Evolutionary conservation across 371 early-diverging fungal species (phyloP).

Genomic region (Thermomucor indicae-seudaticae): DNA sequence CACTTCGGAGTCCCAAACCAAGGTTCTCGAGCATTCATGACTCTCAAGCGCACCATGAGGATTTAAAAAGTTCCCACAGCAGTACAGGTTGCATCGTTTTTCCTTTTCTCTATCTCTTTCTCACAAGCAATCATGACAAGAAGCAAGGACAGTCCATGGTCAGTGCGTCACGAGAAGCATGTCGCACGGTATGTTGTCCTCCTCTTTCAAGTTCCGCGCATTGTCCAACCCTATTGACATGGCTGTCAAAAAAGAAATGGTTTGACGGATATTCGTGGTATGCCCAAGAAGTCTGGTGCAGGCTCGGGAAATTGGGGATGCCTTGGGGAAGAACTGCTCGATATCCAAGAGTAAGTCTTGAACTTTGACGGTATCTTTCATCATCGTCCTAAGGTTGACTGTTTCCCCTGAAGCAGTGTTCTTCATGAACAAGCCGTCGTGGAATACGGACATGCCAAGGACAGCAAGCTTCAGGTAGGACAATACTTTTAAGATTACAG

Average conservation of each 20-base stretch:
- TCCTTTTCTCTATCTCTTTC: not conserved
- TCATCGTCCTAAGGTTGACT: too few relatives aligned
- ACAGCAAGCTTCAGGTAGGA: conserved; percentile 2
- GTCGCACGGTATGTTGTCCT: not conserved
- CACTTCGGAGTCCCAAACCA: too few relatives aligned
- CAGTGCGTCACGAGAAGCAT: conserved; percentile 4
- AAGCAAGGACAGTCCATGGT: conserved; percentile 2
- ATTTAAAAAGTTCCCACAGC: not conserved
- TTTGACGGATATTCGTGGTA: conserved; percentile 5
- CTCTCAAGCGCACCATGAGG: too few relatives aligned
- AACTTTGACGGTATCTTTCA: too few relatives aligned
- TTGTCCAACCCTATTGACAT: not conserved
- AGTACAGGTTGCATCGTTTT: not conserved
- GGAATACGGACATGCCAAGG: not conserved
- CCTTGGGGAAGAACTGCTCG: conserved; percentile 4
- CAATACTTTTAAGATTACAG: not conserved
- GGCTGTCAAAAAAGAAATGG: conserved; percentile 5
- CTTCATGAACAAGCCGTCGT: too few relatives aligned
- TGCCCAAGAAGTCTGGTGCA: conserved; percentile 7
- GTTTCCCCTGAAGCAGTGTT: too few relatives aligned
- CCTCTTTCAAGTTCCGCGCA: not conserved
- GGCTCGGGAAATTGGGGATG: conserved; percentile 10
- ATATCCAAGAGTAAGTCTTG: conserved; percentile 8
- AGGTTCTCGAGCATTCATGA: too few relatives aligned
- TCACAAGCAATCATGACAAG: conserved; percentile 1